phyloP scores from a whole-genome alignment of 2,329 filamentous ascomycete species.

The Xylariaceae sp. region DNA sequence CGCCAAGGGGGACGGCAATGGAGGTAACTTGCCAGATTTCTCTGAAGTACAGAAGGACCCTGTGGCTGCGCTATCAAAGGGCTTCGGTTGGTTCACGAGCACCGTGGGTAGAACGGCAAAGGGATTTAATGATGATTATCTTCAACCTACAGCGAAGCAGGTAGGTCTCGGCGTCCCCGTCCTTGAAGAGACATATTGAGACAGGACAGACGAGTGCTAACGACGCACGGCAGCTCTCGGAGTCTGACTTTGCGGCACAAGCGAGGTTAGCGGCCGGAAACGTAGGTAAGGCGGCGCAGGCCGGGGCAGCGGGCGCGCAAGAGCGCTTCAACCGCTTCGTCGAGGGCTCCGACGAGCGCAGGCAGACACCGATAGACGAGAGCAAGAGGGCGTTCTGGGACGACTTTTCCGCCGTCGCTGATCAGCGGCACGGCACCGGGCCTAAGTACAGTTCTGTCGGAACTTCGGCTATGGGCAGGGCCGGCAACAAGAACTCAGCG shows the following conservation, averaged over 20 bases:
- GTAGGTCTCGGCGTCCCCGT: constrained; percentile 48
- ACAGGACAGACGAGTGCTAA: constrained; percentile 4
- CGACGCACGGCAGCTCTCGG: constrained; percentile 62
- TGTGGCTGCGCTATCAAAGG: constrained; percentile 83
- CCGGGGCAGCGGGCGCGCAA: constrained; percentile 74
- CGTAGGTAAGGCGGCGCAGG: constrained; percentile 66
- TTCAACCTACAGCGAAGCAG: constrained; percentile 90
- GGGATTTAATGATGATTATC: constrained; percentile 85
- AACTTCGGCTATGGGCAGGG: constrained; percentile 62
- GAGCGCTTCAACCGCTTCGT: constrained; percentile 86
- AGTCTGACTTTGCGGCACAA: constrained; percentile 75
- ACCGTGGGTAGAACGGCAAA: constrained; percentile 90
- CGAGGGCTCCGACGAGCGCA: constrained; percentile 62
- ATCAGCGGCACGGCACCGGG: constrained; percentile 50
- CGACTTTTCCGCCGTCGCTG: constrained; percentile 74
- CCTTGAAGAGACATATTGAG: background rate
- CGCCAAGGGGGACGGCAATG: constrained; percentile 46
- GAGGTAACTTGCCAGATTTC: constrained; percentile 63
- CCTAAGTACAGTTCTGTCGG: constrained; percentile 55
- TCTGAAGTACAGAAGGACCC: constrained; percentile 92
- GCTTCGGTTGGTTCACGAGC: constrained; percentile 90
- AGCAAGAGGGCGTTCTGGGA: constrained; percentile 90
- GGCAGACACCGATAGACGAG: constrained; percentile 54
- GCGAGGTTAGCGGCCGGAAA: constrained; percentile 65
- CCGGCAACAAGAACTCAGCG: constrained; percentile 40